phyloP scores from a whole-genome alignment of 2,329 filamentous ascomycete genomes.

The Sphaerulina vaccinii region DNA sequence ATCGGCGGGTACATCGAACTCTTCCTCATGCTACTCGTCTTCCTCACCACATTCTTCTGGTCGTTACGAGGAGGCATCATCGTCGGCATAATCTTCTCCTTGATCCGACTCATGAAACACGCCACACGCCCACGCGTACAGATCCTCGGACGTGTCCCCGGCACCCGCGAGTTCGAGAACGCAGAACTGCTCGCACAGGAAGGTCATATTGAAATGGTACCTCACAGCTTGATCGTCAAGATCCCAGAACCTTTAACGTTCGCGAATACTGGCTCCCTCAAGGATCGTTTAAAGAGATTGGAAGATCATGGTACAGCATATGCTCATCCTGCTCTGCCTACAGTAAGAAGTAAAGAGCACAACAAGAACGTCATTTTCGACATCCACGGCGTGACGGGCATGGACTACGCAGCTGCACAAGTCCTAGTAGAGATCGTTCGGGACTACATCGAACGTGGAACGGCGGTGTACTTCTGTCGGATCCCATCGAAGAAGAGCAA shows the following conservation, averaged over 20 bases:
- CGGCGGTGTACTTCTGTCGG: slow-evolving; percentile 72
- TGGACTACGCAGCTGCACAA: slow-evolving; percentile 91
- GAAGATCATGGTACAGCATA: slow-evolving; percentile 85
- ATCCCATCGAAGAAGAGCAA: slow-evolving; percentile 49
- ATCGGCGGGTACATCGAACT: slow-evolving; percentile 87
- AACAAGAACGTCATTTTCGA: slow-evolving; percentile 96
- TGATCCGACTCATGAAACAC: slow-evolving; percentile 86
- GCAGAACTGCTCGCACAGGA: slow-evolving; percentile 57
- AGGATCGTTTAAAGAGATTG: slow-evolving; percentile 75
- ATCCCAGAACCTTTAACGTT: slow-evolving; percentile 96
- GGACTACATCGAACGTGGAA: slow-evolving; percentile 72
- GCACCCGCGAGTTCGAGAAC: slow-evolving; percentile 77
- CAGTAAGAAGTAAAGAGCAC: slow-evolving; percentile 71
- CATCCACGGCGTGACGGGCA: slow-evolving; percentile 91
- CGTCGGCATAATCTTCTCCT: slow-evolving; percentile 84
- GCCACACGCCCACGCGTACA: slow-evolving; percentile 91
- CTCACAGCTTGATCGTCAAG: slow-evolving; percentile 92
- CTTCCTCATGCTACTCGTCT: slow-evolving; percentile 83
- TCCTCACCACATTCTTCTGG: slow-evolving; percentile 90
- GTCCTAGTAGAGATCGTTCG: slow-evolving; percentile 87
- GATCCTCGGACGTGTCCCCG: slow-evolving; percentile 85
- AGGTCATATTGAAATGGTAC: slow-evolving; percentile 71
- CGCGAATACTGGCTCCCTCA: slow-evolving; percentile 88
- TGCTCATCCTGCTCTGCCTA: slow-evolving; percentile 83
- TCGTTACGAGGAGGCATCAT: slow-evolving; percentile 91